Conservation (phyloP, 169 alveolate species). For the Cryptosporidium sp. region DNA sequence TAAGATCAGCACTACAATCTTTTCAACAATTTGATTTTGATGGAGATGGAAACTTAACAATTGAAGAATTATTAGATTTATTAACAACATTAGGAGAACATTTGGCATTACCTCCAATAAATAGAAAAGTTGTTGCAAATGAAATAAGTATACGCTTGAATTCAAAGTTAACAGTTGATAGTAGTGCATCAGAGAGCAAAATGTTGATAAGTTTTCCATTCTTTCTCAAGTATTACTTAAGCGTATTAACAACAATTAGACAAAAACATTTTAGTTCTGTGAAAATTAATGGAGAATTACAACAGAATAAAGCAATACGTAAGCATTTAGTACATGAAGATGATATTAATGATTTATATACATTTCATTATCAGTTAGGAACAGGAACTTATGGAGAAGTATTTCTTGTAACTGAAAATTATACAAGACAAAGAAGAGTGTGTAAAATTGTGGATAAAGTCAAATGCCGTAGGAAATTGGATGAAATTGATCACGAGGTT, state of each 20-base stretch:
- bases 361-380: conserved; percentile 57
- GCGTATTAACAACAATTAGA: conserved; percentile 44
- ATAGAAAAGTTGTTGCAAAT: conserved; percentile 52
- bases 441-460: conserved; percentile 64
- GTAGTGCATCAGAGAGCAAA: not conserved
- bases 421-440: conserved; percentile 53
- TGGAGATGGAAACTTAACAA: conserved; percentile 35
- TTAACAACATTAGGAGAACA: conserved; percentile 67
- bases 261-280: conserved; percentile 38
- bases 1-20: conserved; percentile 30
- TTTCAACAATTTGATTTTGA: conserved; percentile 58
- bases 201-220: conserved; percentile 49
- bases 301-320: conserved; percentile 14
- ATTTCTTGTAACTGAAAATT: conserved; percentile 55
- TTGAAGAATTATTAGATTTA: conserved; percentile 51
- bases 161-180: conserved; percentile 45
- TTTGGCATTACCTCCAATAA: conserved; percentile 68
- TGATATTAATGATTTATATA: conserved; percentile 54
- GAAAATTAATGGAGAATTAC: not conserved
- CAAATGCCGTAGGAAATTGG: conserved; percentile 28
- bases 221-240: conserved; percentile 34
- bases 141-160: conserved; percentile 38
- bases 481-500: conserved; percentile 78
- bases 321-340: conserved; percentile 53
- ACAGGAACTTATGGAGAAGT: conserved; percentile 66